These are phyloP conservation scores for Mortierella sp. DNA, from an alignment of 371 early-diverging fungal genomes.

Conservation along the genomic window DNA sequence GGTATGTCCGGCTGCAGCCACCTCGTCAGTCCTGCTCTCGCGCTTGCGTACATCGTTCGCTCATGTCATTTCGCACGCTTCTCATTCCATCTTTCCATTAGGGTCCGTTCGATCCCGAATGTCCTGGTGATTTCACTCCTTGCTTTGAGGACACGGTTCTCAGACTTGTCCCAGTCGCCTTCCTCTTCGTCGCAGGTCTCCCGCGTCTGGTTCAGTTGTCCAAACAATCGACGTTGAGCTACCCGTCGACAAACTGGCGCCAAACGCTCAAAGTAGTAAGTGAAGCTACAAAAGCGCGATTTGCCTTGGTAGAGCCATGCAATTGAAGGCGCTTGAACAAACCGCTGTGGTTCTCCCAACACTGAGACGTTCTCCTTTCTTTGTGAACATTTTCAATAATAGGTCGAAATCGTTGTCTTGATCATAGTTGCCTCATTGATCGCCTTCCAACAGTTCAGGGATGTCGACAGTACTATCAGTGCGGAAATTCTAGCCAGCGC, in stretches of 20 bases:
- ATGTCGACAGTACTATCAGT: conserved; percentile 13
- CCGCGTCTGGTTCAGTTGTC: conserved; percentile 58
- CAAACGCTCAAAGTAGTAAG: conserved; percentile 68
- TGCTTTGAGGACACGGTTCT: conserved; percentile 80
- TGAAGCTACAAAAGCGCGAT: neutral
- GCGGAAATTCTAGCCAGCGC: conserved; percentile 29
- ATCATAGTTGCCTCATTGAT: conserved; percentile 9
- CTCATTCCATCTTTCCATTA: conserved; percentile 20
- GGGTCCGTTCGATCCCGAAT: conserved; percentile 74
- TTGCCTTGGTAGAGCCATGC: no score
- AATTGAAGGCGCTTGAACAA: no score
- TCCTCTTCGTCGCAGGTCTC: conserved; percentile 63
- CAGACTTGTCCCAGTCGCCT: conserved; percentile 56
- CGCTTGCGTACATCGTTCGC: neutral
- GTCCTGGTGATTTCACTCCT: conserved; percentile 76
- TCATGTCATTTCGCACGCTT: neutral
- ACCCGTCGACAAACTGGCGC: conserved; percentile 60
- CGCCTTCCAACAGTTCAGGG: conserved; percentile 15
- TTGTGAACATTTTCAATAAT: neutral
- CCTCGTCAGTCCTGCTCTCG: no score
- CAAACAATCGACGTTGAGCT: conserved; percentile 47
- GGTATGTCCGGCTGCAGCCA: conserved; percentile 15
- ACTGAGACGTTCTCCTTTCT: neutral
- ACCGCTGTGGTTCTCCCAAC: neutral
- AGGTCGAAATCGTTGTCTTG: conserved; percentile 30